Conservation (phyloP, 2,329 filamentous ascomycete species). For the Pseudogymnoascus sp. region DNA sequence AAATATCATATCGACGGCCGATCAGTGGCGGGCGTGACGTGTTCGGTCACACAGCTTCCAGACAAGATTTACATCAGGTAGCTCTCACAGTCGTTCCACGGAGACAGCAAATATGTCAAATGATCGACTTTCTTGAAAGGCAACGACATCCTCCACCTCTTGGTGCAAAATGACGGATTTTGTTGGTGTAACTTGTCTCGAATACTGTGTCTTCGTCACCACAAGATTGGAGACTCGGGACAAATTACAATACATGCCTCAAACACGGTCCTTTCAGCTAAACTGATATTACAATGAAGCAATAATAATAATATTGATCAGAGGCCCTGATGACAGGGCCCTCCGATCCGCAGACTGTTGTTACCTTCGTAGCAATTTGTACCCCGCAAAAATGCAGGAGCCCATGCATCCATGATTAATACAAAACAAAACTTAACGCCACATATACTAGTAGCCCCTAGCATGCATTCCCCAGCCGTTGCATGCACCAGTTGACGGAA, state of each 20-base stretch:
- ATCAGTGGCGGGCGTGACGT: slow-evolving; percentile 1
- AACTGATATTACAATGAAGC: not conserved
- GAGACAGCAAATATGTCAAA: not conserved
- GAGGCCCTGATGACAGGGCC: not conserved
- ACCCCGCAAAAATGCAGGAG: slow-evolving; percentile 1
- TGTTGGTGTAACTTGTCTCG: not conserved
- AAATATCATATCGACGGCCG: not conserved
- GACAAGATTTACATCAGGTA: not conserved
- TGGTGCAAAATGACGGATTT: not conserved
- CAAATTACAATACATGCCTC: not conserved
- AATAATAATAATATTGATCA: not conserved
- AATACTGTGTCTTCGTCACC: not conserved
- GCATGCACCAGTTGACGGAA: not conserved
- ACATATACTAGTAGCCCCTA: not conserved
- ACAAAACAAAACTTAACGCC: not conserved
- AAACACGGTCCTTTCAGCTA: not conserved
- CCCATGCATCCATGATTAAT: not conserved
- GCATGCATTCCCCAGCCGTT: not conserved
- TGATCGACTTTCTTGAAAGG: not conserved
- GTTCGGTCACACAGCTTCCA: not conserved
- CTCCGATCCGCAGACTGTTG: slow-evolving; percentile 4
- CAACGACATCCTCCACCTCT: not conserved
- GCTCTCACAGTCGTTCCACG: not conserved
- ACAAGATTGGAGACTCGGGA: not conserved
- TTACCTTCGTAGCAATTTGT: not conserved